These are phyloP conservation scores for Quercus parvula DNA, from an alignment of 306 rosid species.

Conservation along the genomic window DNA sequence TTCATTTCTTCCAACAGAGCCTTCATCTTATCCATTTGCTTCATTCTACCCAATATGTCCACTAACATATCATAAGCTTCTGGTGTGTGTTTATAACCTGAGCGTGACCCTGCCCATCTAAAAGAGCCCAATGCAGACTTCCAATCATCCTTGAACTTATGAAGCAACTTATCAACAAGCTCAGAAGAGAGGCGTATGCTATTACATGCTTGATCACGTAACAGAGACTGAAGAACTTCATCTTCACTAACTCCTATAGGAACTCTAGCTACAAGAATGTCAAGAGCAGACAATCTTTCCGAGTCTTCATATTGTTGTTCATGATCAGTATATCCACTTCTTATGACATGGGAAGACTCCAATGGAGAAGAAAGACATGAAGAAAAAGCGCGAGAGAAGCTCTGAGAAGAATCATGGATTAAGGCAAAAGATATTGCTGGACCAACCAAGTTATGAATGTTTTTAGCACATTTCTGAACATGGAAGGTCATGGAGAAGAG, in stretches of 20 bases:
- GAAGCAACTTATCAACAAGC: slow-evolving; percentile 45
- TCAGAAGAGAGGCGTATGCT: slow-evolving; percentile 36
- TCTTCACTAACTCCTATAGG: slow-evolving; percentile 46
- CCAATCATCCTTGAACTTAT: slow-evolving; percentile 82
- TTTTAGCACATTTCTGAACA: slow-evolving; percentile 6
- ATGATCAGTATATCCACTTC: slow-evolving; percentile 24
- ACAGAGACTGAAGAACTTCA: slow-evolving; percentile 49
- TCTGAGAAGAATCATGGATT: slow-evolving; percentile 17
- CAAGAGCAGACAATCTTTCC: slow-evolving; percentile 28
- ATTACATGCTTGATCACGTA: slow-evolving; percentile 40
- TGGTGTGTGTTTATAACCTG: slow-evolving; percentile 40
- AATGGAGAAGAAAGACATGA: slow-evolving; percentile 18
- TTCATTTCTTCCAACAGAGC: slow-evolving; percentile 57
- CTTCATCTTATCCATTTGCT: slow-evolving; percentile 56
- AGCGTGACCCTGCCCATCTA: slow-evolving; percentile 61
- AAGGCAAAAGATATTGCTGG: slow-evolving; percentile 14
- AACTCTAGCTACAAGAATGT: slow-evolving; percentile 48
- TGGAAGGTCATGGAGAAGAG: slow-evolving; percentile 1
- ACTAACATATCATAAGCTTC: slow-evolving; percentile 60
- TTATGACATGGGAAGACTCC: slow-evolving; percentile 2
- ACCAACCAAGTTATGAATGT: slow-evolving; percentile 3
- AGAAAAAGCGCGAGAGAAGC: slow-evolving; percentile 3
- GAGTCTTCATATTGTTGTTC: slow-evolving; percentile 26
- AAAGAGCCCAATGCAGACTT: slow-evolving; percentile 77
- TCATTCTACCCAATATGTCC: slow-evolving; percentile 79